Percentiles rank a stretch among this genome's conserved stretches.
phyloP scores from a whole-genome alignment of 345 rosid species.

The Erysimum cheiranthoides region DNA sequence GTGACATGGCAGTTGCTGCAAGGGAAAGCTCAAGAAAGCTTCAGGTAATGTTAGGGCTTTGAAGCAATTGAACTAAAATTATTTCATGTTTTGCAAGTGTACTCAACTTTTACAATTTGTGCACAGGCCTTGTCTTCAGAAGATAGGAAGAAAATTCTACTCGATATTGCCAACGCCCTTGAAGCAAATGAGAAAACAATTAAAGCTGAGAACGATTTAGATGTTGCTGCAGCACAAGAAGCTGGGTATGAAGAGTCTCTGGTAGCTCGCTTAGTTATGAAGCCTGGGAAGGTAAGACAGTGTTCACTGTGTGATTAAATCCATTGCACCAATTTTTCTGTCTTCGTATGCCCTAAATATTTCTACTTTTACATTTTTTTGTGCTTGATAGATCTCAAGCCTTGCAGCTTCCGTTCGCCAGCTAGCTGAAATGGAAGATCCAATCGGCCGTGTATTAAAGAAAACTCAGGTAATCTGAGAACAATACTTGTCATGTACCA shows the following conservation, averaged over 20 bases:
- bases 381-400: constrained; percentile 61
- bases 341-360: background rate
- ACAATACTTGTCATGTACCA: constrained; percentile 1
- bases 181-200: constrained; percentile 79
- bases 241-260: constrained; percentile 81
- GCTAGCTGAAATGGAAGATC: constrained; percentile 97
- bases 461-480: constrained; percentile 74
- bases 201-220: constrained; percentile 75
- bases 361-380: constrained; percentile 12
- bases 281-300: constrained; percentile 76
- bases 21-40: constrained; percentile 91
- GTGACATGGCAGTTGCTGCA: constrained; percentile 93
- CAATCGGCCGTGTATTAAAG: constrained; percentile 79
- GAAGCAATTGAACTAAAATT: constrained; percentile 12
- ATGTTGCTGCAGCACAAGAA: constrained; percentile 74
- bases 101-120: constrained; percentile 35
- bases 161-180: constrained; percentile 80
- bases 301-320: constrained; percentile 12
- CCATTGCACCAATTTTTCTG: background rate
- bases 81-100: constrained; percentile 19
- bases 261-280: constrained; percentile 80
- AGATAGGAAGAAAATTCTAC: constrained; percentile 76
- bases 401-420: constrained; percentile 81
- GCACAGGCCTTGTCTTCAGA: constrained; percentile 79
- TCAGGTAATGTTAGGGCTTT: constrained; percentile 63